A percentile compares a stretch with the other conserved stretches of the same genome.
Conservation (phyloP, 306 rosid species). For the Inga laurina region DNA sequence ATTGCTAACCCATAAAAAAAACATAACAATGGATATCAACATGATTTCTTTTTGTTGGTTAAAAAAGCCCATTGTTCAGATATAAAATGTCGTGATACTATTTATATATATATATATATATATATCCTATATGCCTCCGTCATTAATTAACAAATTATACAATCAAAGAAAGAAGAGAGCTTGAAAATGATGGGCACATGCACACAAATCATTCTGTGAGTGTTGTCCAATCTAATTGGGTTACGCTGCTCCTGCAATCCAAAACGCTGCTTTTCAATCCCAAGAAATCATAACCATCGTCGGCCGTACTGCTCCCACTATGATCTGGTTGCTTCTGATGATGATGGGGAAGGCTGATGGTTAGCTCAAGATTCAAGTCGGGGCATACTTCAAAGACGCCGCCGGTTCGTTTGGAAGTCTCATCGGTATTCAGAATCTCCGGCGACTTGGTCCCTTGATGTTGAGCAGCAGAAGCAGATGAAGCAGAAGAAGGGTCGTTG, state of each 20-base stretch:
- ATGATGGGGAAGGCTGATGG: conserved; percentile 67
- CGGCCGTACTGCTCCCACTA: conserved; percentile 25
- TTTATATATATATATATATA: neutral
- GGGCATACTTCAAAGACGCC: conserved; percentile 46
- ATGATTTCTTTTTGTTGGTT: neutral
- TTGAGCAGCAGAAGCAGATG: conserved; percentile 46
- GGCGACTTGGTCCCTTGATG: conserved; percentile 16
- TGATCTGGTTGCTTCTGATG: neutral
- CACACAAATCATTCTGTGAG: conserved; percentile 30
- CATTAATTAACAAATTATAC: conserved; percentile 42
- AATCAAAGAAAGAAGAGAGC: conserved; percentile 14
- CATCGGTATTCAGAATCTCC: neutral
- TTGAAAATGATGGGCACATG: conserved; percentile 18
- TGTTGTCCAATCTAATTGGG: conserved; percentile 40
- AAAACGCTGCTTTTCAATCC: conserved; percentile 53
- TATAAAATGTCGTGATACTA: neutral
- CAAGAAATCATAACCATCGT: conserved; percentile 60
- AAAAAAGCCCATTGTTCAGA: neutral
- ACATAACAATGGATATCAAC: neutral
- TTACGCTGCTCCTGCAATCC: conserved; percentile 68
- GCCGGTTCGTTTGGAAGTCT: conserved; percentile 18
- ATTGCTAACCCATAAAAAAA: neutral
- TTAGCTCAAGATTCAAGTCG: conserved; percentile 80
- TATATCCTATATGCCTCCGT: neutral
- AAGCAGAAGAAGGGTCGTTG: conserved; percentile 47